A percentile compares a stretch with the other conserved stretches of the same genome.
Conservation (phyloP, 2,329 filamentous ascomycete species). For the Blastomyces emzantsi region DNA sequence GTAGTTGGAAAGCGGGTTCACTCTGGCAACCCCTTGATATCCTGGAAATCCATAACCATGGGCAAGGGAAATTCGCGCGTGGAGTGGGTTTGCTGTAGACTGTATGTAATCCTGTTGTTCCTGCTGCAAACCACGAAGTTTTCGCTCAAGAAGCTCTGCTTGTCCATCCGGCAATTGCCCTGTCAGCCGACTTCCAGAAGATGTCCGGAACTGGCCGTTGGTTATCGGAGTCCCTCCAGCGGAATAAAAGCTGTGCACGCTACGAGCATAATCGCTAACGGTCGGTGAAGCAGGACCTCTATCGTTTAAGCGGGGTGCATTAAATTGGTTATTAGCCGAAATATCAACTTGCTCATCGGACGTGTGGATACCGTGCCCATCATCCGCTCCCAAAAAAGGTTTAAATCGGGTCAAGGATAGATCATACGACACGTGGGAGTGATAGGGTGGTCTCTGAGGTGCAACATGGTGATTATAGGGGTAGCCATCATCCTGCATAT, state of each 20-base stretch:
- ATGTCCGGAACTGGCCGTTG: slow-evolving; percentile 34
- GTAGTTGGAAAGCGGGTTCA: slow-evolving; percentile 30
- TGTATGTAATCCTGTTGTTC: slow-evolving; percentile 31
- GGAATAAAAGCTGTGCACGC: slow-evolving; percentile 40
- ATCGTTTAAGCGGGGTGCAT: slow-evolving; percentile 34
- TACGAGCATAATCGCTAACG: slow-evolving; percentile 38
- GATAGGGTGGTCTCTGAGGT: slow-evolving; percentile 24
- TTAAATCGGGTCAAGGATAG: slow-evolving; percentile 38
- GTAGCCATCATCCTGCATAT: slow-evolving; percentile 26
- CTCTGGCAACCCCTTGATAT: slow-evolving; percentile 22
- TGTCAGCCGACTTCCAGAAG: slow-evolving; percentile 35
- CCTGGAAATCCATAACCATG: slow-evolving; percentile 25
- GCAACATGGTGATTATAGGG: slow-evolving; percentile 27
- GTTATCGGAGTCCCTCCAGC: slow-evolving; percentile 35
- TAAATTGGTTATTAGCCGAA: slow-evolving; percentile 30
- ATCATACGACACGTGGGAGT: slow-evolving; percentile 37
- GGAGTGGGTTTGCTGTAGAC: slow-evolving; percentile 21
- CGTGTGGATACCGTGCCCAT: slow-evolving; percentile 15
- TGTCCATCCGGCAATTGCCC: slow-evolving; percentile 34
- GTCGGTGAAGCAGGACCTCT: slow-evolving; percentile 39
- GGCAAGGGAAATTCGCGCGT: slow-evolving; percentile 24
- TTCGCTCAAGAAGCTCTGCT: slow-evolving; percentile 40
- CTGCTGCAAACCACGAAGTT: slow-evolving; percentile 40
- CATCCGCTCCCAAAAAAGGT: slow-evolving; percentile 26
- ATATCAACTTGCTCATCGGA: slow-evolving; percentile 26